Evolutionary conservation across 1,284 basidiomycete genomes (phyloP).

Genomic region (Cutaneotrichosporon cutaneum): DNA sequence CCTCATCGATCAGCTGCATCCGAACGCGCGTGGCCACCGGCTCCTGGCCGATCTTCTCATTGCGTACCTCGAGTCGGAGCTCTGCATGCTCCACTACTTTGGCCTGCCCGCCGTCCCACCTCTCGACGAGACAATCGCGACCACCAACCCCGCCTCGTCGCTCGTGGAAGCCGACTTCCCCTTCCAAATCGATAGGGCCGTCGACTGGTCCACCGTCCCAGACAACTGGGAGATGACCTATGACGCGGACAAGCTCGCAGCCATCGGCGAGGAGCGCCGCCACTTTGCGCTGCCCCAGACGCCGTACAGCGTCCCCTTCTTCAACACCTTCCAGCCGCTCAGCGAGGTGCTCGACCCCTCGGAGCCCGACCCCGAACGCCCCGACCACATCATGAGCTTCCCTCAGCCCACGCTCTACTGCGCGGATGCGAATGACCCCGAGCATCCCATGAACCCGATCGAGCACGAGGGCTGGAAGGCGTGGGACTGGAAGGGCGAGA

Average conservation of each 20-base stretch:
- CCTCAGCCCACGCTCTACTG: slow-evolving; percentile 49
- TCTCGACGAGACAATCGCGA: slow-evolving; percentile 36
- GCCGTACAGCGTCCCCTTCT: slow-evolving; percentile 42
- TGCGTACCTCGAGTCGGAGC: slow-evolving; percentile 50
- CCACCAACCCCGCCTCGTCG: slow-evolving; percentile 27
- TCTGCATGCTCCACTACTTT: slow-evolving; percentile 45
- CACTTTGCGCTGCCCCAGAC: slow-evolving; percentile 41
- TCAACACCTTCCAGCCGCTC: slow-evolving; percentile 44
- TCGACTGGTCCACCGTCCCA: slow-evolving; percentile 28
- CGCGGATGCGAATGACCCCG: slow-evolving; percentile 49
- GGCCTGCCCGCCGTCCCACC: slow-evolving; percentile 39
- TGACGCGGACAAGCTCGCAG: slow-evolving; percentile 30
- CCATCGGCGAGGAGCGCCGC: slow-evolving; percentile 34
- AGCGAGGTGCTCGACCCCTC: slow-evolving; percentile 42
- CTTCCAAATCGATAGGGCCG: neutral
- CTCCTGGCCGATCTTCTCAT: slow-evolving; percentile 50
- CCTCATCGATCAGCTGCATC: slow-evolving; percentile 46
- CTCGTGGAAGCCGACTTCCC: slow-evolving; percentile 37
- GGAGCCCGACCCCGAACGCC: slow-evolving; percentile 32
- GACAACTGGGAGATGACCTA: slow-evolving; percentile 46
- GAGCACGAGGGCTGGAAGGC: slow-evolving; percentile 43
- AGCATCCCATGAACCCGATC: slow-evolving; percentile 46
- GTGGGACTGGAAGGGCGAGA: slow-evolving; percentile 51
- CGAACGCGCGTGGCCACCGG: slow-evolving; percentile 51
- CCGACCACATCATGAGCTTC: slow-evolving; percentile 35